Conservation (phyloP, 129 eudicot species). For the Flaveria brownii region DNA sequence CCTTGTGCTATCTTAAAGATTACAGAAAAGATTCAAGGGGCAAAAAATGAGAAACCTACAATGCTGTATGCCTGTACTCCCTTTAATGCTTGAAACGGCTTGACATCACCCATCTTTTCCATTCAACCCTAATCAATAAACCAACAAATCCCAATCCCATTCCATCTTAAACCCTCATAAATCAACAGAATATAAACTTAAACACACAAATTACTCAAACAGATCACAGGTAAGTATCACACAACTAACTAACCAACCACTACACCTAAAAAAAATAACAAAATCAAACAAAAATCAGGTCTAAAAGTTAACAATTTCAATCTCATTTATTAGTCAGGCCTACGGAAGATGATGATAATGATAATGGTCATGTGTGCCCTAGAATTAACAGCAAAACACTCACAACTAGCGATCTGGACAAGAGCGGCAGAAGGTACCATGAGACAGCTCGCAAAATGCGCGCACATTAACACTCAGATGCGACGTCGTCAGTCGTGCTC, state of each 20-base stretch:
- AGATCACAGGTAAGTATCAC: conserved; percentile 20
- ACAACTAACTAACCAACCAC: background rate
- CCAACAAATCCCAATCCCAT: conserved; percentile 65
- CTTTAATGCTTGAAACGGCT: conserved; percentile 50
- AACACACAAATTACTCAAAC: conserved; percentile 19
- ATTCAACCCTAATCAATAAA: conserved; percentile 62
- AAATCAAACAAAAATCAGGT: background rate
- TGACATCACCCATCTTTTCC: conserved; percentile 92
- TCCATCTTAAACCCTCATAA: conserved; percentile 44
- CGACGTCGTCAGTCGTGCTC: conserved; percentile 50
- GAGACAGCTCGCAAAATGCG: conserved; percentile 81
- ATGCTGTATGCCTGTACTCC: conserved; percentile 49
- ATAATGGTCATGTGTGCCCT: conserved; percentile 20
- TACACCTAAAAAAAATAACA: background rate
- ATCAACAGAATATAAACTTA: conserved; percentile 27
- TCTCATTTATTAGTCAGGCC: conserved; percentile 9
- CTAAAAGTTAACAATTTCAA: background rate
- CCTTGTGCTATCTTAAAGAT: background rate
- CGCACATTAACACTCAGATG: conserved; percentile 59
- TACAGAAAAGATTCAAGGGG: conserved; percentile 2
- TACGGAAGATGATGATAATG: background rate
- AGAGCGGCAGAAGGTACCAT: conserved; percentile 99
- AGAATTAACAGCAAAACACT: conserved; percentile 47
- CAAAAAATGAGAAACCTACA: conserved; percentile 52
- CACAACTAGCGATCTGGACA: conserved; percentile 99